Conservation (phyloP, 2,329 filamentous ascomycete genomes). For the Rutstroemia sydowiana region DNA sequence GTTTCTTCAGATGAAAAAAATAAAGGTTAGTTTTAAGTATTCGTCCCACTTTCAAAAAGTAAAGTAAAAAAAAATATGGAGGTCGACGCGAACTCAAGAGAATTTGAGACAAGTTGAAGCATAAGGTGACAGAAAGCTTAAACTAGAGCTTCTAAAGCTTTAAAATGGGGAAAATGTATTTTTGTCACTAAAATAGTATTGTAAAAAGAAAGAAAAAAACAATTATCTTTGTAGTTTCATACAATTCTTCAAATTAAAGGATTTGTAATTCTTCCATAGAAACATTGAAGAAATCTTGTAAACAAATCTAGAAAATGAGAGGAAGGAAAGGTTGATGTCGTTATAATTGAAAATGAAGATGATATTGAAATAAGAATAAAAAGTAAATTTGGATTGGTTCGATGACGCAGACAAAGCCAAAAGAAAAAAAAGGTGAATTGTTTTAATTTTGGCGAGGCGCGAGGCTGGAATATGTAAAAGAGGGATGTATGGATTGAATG, state of each 20-base stretch:
- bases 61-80: slow-evolving; percentile 5
- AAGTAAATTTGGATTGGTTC: neutral
- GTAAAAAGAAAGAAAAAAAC: no score
- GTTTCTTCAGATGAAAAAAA: slow-evolving; percentile 15
- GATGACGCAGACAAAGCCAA: neutral
- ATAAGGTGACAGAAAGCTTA: slow-evolving; percentile 27
- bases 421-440: no score
- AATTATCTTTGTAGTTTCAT: no score
- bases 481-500: neutral
- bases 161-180: neutral
- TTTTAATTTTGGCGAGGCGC: neutral
- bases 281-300: no score
- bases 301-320: no score
- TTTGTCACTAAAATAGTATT: neutral
- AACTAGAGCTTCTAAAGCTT: slow-evolving; percentile 7
- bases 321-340: no score
- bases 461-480: neutral
- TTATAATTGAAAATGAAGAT: no score
- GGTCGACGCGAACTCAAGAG: slow-evolving; percentile 12
- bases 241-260: no score
- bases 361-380: no score
- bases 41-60: slow-evolving; percentile 2
- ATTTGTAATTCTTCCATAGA: no score
- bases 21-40: slow-evolving; percentile 21
- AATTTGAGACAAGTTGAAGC: slow-evolving; percentile 24